Percentiles rank a stretch among this genome's conserved stretches.
phyloP scores from a whole-genome alignment of 306 rosid species.

The Prinsepia uniflora region DNA sequence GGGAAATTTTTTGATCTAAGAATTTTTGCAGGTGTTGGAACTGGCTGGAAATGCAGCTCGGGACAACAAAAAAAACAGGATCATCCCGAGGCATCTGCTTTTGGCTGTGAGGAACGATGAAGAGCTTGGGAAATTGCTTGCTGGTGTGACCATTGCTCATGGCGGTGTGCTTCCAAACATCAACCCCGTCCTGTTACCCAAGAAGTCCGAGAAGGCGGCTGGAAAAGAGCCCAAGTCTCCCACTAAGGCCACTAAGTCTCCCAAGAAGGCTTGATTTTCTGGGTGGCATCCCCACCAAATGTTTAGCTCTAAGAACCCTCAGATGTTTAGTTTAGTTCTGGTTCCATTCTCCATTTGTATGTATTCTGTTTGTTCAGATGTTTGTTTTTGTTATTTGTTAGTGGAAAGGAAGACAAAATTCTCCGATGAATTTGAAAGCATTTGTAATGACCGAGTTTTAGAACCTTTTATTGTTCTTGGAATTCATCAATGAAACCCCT shows the following conservation, averaged over 20 bases:
- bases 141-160: constrained; percentile 80
- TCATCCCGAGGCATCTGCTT: constrained; percentile 66
- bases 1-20: background rate
- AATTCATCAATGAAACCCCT: constrained; percentile 25
- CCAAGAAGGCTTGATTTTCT: constrained; percentile 46
- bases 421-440: background rate
- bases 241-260: constrained; percentile 58
- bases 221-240: constrained; percentile 66
- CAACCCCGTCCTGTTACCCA: constrained; percentile 70
- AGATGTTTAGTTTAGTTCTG: background rate
- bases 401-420: background rate
- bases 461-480: background rate
- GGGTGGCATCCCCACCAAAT: background rate
- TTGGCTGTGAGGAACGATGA: constrained; percentile 82
- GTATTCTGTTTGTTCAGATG: constrained; percentile 25
- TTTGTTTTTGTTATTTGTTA: constrained; percentile 14
- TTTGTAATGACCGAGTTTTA: constrained; percentile 1
- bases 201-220: constrained; percentile 45
- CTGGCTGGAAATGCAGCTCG: constrained; percentile 94
- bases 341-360: constrained; percentile 24
- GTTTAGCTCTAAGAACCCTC: background rate
- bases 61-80: constrained; percentile 79
- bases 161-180: constrained; percentile 89
- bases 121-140: constrained; percentile 73
- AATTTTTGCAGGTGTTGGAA: constrained; percentile 53